Evolutionary conservation across 2,329 filamentous ascomycete genomes (phyloP).

Genomic region (Cryphonectria naterciae): DNA sequence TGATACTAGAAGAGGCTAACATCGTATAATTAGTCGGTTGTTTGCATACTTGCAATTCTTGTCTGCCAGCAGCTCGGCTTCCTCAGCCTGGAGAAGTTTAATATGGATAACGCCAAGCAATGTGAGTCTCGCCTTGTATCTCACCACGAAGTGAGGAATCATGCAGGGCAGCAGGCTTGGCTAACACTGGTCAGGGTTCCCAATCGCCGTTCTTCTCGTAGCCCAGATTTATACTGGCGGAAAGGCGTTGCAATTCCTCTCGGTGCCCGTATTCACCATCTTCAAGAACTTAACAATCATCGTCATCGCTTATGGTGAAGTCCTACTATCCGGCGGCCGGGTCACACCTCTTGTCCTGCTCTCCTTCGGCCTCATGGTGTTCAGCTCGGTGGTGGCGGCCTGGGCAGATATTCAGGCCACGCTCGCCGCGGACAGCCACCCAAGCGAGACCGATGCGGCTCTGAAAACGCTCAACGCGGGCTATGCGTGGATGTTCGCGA

Average conservation of each 20-base stretch:
- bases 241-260: conserved; percentile 94
- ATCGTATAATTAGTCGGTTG: conserved; percentile 68
- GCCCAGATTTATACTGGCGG: conserved; percentile 99
- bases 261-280: conserved; percentile 98
- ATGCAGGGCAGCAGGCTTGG: background rate
- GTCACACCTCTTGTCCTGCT: conserved; percentile 87
- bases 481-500: conserved; percentile 97
- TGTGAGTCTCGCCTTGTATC: conserved; percentile 61
- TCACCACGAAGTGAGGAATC: background rate
- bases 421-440: conserved; percentile 62
- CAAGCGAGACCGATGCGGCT: conserved; percentile 61
- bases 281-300: conserved; percentile 99
- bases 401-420: conserved; percentile 97
- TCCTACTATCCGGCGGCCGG: conserved; percentile 95
- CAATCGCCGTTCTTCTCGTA: conserved; percentile 91
- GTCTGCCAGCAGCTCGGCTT: conserved; percentile 79
- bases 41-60: conserved; percentile 85
- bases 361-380: conserved; percentile 94
- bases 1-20: conserved; percentile 24
- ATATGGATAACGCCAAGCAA: conserved; percentile 85
- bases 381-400: conserved; percentile 91
- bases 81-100: conserved; percentile 84
- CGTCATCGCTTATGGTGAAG: conserved; percentile 96
- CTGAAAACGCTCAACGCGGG: conserved; percentile 91
- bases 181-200: conserved; percentile 72